A percentile compares a stretch with the other conserved stretches of the same genome.
Conservation (phyloP, 352 stramenopile genomes). For the Globisporangium middletonii region DNA sequence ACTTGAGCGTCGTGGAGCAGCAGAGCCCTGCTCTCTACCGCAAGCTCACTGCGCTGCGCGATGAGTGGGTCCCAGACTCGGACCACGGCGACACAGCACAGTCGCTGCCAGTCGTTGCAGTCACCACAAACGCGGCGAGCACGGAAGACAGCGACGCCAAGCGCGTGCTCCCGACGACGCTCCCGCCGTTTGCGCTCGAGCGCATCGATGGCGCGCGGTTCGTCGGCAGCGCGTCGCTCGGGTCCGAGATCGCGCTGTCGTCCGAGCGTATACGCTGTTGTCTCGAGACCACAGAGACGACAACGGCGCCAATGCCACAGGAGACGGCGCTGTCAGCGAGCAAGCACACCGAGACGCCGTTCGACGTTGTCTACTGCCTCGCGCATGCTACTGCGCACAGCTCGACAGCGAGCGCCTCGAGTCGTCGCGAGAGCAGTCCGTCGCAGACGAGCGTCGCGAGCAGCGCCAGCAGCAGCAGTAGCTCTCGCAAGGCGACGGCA, state of each 20-base stretch:
- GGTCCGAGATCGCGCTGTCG: slow-evolving; percentile 9
- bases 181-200: slow-evolving; percentile 1
- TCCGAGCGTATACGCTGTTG: slow-evolving; percentile 1
- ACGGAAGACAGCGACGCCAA: background rate
- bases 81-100: slow-evolving; percentile 1
- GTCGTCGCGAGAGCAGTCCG: background rate
- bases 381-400: background rate
- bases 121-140: background rate
- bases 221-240: background rate
- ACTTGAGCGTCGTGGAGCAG: slow-evolving; percentile 24
- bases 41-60: slow-evolving; percentile 21
- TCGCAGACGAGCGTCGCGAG: background rate
- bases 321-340: background rate
- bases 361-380: slow-evolving; percentile 5
- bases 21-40: slow-evolving; percentile 34
- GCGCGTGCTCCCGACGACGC: background rate
- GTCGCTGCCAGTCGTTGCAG: background rate
- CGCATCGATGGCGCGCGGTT: slow-evolving; percentile 3
- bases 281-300: background rate
- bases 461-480: no score
- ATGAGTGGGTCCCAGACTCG: slow-evolving; percentile 4
- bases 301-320: no score
- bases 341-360: background rate
- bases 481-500: no score
- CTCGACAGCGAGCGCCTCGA: background rate